Conservation (phyloP, 257 asterid genomes). For the Primulina eburnea region DNA sequence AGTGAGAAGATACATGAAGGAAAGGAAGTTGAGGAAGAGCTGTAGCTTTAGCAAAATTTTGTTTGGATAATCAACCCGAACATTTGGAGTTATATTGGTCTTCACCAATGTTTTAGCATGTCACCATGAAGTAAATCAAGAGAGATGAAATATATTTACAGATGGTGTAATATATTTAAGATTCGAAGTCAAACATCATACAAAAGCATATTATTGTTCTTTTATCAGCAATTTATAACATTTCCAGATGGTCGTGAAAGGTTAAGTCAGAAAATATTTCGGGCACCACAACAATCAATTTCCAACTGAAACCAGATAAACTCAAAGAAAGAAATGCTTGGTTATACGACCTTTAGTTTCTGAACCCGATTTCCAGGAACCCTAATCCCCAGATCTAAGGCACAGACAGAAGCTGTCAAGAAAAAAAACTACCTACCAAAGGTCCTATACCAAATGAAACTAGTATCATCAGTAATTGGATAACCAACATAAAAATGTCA, state of each 20-base stretch:
- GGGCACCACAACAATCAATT: not conserved
- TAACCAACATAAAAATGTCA: not conserved
- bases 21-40: slow-evolving; percentile 28
- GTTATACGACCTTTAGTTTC: not conserved
- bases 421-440: not conserved
- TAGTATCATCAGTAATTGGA: not conserved
- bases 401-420: not conserved
- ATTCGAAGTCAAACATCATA: no score
- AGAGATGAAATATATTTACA: no score
- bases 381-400: not conserved
- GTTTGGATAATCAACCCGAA: not conserved
- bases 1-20: slow-evolving; percentile 48
- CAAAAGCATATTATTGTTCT: not conserved
- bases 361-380: not conserved
- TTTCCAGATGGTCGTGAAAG: not conserved
- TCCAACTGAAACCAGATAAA: not conserved
- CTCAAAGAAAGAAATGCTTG: not conserved
- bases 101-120: no score
- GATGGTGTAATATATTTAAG: no score
- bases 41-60: slow-evolving; percentile 54
- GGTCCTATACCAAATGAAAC: not conserved
- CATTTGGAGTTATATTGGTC: no score
- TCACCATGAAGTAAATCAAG: no score
- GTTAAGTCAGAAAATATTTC: not conserved
- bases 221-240: not conserved